Base-by-base conservation (phyloP, 164 flowering plant species). In the Piper longum region DNA sequence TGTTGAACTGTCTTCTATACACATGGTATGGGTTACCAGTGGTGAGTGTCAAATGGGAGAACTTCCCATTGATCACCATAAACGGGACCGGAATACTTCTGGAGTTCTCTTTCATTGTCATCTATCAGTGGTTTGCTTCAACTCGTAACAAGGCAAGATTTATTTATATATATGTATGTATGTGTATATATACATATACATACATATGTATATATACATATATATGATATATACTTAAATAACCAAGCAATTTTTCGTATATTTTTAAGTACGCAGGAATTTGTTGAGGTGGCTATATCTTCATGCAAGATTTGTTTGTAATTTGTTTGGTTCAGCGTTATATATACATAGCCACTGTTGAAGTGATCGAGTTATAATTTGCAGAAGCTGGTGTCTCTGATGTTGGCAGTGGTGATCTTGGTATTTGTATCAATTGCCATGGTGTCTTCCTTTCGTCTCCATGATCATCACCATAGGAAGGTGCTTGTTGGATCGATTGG, bases 11-110 rank as follows among this genome's bases (percentile, higher is more conserved):
- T 65, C 80, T 79, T 45, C 59, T 84, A 4, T 85, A 82, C 58
- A 78, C 85, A 52, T 89, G 93, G 96, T 89, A 85, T 62, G 93
- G 88, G 3, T 66, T 84, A 65, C 96, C 93, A 1, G 54, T 87
- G 6, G 93, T 87, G 4, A 89, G 96, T 77, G n/a, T 67, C 69
- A 60, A 69, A 40, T 84, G 91, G 93, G 85, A 89, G 66, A 87
- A 86, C 58, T 75, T 84, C 57, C 79, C 84, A 7, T 51, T 86
- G 18, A 76, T 83, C 64, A 82, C 86, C 68, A 73, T 84, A 61
- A 86, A 83, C 66, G 91, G 85, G 54, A 4, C 80, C 0, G 93
- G 89, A 16, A 70, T 85, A 63, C 62, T 85, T 39, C 74, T 89
- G 8, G 89, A 85, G 75, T 13, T 72, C 45, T 79, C 85, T 41